Conservation (phyloP, 2,329 filamentous ascomycete species). For the Cadophora gregata region DNA sequence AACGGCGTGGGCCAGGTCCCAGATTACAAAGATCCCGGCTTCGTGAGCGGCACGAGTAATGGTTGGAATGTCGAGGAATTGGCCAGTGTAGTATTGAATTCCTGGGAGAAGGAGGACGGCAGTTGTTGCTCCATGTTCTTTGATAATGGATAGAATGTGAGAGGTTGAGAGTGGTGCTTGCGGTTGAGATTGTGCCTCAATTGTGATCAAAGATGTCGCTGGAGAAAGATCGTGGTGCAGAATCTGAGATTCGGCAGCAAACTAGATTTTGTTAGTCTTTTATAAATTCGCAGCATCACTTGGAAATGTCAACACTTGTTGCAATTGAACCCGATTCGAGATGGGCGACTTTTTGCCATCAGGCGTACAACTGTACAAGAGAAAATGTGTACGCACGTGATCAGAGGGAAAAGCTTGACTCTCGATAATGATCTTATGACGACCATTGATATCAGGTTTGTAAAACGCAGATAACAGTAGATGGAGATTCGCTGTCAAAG, state of each 20-base stretch:
- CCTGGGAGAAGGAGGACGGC: slow-evolving; percentile 77
- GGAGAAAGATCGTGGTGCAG: slow-evolving; percentile 69
- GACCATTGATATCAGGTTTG: slow-evolving; percentile 61
- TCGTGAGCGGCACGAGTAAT: slow-evolving; percentile 75
- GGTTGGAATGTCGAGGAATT: slow-evolving; percentile 74
- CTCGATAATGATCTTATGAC: slow-evolving; percentile 79
- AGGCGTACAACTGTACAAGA: not conserved
- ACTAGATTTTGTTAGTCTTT: slow-evolving; percentile 54
- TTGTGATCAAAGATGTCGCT: slow-evolving; percentile 69
- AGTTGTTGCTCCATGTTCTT: slow-evolving; percentile 67
- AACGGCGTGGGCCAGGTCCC: slow-evolving; percentile 81
- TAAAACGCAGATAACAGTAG: slow-evolving; percentile 82
- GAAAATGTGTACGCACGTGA: slow-evolving; percentile 60
- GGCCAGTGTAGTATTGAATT: slow-evolving; percentile 82
- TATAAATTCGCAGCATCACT: not conserved
- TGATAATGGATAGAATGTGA: slow-evolving; percentile 71
- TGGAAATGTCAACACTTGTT: not conserved
- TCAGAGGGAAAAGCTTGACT: slow-evolving; percentile 83
- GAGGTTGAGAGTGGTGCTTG: slow-evolving; percentile 66
- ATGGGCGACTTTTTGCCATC: not conserved
- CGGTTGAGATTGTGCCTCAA: slow-evolving; percentile 59
- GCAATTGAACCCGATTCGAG: not conserved
- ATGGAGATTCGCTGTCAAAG: slow-evolving; percentile 79
- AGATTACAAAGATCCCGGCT: slow-evolving; percentile 72
- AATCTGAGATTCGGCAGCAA: slow-evolving; percentile 78